phyloP scores from a whole-genome alignment of 768 basidiomycete species.

The Termitomyces sp. region DNA sequence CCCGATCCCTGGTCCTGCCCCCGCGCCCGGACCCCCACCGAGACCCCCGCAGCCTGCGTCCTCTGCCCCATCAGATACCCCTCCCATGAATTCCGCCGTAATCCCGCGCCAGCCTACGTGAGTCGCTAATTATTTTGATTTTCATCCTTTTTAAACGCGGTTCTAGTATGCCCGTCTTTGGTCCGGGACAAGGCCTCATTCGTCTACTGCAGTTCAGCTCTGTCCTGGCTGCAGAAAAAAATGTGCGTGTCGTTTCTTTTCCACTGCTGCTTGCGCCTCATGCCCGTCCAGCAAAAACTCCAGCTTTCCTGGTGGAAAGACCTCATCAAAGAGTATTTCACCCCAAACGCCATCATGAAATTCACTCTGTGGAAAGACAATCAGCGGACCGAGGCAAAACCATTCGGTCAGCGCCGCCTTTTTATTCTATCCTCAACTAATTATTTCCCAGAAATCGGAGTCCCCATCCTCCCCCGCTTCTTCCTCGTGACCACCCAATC shows the following conservation, averaged over 20 bases:
- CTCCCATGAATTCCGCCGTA: conserved; percentile 11
- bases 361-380: conserved; percentile 89
- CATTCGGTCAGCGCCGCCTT: conserved; percentile 60
- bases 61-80: conserved; percentile 16
- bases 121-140: neutral
- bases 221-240: conserved; percentile 49
- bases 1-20: too few species aligned
- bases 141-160: neutral
- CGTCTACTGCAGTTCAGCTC: conserved; percentile 71
- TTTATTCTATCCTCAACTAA: neutral
- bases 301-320: conserved; percentile 63
- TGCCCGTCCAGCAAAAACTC: conserved; percentile 40
- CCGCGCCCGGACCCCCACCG: neutral
- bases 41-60: conserved; percentile 2
- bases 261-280: conserved; percentile 4
- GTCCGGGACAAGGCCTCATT: conserved; percentile 58
- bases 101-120: conserved; percentile 12
- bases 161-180: conserved; percentile 25
- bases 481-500: conserved; percentile 82
- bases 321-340: conserved; percentile 66
- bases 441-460: conserved; percentile 59
- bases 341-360: conserved; percentile 65
- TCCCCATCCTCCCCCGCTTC: conserved; percentile 77
- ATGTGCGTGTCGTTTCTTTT: conserved; percentile 27
- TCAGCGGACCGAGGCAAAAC: conserved; percentile 71